Evolutionary conservation across 2,329 filamentous ascomycete species (phyloP).

Genomic region (Zymoseptoria passerinii): DNA sequence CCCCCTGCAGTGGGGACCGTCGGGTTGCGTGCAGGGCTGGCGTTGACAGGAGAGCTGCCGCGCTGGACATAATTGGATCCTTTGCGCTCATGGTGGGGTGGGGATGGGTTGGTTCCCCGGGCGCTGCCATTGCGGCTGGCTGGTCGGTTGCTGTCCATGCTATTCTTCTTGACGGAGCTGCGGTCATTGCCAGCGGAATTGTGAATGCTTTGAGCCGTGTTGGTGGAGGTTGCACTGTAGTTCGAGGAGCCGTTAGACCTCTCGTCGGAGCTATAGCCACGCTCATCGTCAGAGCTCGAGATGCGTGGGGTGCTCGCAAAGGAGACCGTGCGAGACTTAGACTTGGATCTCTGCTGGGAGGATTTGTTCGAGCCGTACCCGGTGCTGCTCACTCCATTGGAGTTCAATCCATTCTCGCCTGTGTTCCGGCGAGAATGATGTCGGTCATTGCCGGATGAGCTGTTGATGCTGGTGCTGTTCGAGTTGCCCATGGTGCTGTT

Average conservation of each 20-base stretch:
- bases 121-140: background rate
- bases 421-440: conserved; percentile 4
- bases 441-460: background rate
- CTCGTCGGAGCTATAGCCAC: conserved; percentile 9
- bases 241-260: background rate
- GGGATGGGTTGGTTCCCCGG: background rate
- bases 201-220: background rate
- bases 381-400: conserved; percentile 15
- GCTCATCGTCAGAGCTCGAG: conserved; percentile 13
- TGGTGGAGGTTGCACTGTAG: background rate
- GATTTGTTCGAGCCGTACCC: conserved; percentile 12
- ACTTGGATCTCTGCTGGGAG: conserved; percentile 8
- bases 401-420: conserved; percentile 14
- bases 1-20: background rate
- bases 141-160: conserved; percentile 1
- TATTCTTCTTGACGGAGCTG: conserved; percentile 10
- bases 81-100: conserved; percentile 2
- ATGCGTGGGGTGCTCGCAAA: conserved; percentile 9
- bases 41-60: conserved; percentile 2
- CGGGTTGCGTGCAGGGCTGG: conserved; percentile 2
- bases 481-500: conserved; percentile 9
- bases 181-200: conserved; percentile 5
- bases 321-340: conserved; percentile 8
- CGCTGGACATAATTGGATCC: background rate
- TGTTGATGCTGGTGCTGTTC: background rate